phyloP scores from a whole-genome alignment of 257 asterid species.

The Solanum habrochaites region DNA sequence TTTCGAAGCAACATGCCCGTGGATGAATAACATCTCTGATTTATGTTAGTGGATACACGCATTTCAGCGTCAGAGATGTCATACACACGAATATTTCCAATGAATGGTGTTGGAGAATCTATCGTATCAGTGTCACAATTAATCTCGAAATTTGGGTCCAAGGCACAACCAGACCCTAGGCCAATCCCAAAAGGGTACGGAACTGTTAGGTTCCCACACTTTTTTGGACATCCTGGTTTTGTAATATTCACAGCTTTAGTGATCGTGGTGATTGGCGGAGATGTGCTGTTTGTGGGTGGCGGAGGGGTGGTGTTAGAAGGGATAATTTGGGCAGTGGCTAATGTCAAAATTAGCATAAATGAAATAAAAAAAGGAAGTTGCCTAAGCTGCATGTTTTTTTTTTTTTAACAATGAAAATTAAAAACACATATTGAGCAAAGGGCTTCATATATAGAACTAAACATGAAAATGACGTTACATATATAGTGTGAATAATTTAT shows the following conservation, averaged over 20 bases:
- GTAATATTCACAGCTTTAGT: conserved; percentile 14
- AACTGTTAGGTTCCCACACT: conserved; percentile 27
- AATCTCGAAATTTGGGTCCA: conserved; percentile 14
- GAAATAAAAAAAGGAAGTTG: conserved; percentile 2
- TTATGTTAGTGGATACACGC: conserved; percentile 33
- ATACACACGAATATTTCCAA: conserved; percentile 2
- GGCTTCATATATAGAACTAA: background rate
- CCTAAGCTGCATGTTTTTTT: background rate
- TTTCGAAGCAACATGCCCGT: background rate
- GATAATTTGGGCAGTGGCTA: conserved; percentile 10
- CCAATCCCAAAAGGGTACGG: conserved; percentile 38
- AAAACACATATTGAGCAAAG: background rate
- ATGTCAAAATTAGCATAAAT: conserved; percentile 5
- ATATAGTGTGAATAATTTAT: background rate
- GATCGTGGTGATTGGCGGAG: background rate
- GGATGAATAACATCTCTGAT: conserved; percentile 29
- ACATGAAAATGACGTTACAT: background rate
- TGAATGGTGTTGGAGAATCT: conserved; percentile 33
- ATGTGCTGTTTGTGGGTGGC: background rate
- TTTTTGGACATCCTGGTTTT: conserved; percentile 21
- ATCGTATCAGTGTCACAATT: conserved; percentile 32
- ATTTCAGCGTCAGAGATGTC: conserved; percentile 46
- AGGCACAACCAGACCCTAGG: conserved; percentile 22
- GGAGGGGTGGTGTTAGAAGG: background rate
- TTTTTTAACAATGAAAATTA: background rate